Conservation (phyloP, 2,329 filamentous ascomycete genomes). For the Stromatinia cepivora region DNA sequence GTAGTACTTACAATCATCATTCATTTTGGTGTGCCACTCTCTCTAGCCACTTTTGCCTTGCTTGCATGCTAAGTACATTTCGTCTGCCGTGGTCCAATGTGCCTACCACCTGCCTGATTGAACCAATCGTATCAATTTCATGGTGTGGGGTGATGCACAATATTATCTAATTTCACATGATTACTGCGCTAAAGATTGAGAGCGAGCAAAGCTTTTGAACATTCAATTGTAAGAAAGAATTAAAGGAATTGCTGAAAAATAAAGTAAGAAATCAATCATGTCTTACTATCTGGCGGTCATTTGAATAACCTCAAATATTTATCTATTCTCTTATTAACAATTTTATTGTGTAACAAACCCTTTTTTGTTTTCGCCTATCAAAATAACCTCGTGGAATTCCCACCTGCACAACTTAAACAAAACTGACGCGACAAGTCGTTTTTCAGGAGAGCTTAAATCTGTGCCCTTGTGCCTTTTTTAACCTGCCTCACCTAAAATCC, state of each 20-base stretch:
- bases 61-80: background rate
- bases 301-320: conserved; percentile 14
- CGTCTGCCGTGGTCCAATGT: conserved; percentile 5
- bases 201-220: background rate
- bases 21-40: background rate
- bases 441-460: conserved; percentile 26
- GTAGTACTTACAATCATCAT: background rate
- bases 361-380: background rate
- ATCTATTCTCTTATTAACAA: background rate
- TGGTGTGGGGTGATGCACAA: background rate
- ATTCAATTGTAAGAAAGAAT: conserved; percentile 4
- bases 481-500: conserved; percentile 11
- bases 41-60: background rate
- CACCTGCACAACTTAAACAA: background rate
- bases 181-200: background rate
- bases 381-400: conserved; percentile 10
- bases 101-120: background rate
- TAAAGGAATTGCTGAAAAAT: background rate
- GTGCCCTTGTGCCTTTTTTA: conserved; percentile 22
- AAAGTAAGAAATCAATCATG: conserved; percentile 12
- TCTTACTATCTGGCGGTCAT: conserved; percentile 17
- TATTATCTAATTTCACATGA: conserved; percentile 12
- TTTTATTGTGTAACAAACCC: background rate
- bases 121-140: background rate
- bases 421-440: conserved; percentile 21